Percentiles rank a stretch among this genome's conserved stretches.
These are phyloP conservation scores for Vaccinium vitisidaea DNA, from an alignment of 148 eudicot species.

Conservation along the genomic window DNA sequence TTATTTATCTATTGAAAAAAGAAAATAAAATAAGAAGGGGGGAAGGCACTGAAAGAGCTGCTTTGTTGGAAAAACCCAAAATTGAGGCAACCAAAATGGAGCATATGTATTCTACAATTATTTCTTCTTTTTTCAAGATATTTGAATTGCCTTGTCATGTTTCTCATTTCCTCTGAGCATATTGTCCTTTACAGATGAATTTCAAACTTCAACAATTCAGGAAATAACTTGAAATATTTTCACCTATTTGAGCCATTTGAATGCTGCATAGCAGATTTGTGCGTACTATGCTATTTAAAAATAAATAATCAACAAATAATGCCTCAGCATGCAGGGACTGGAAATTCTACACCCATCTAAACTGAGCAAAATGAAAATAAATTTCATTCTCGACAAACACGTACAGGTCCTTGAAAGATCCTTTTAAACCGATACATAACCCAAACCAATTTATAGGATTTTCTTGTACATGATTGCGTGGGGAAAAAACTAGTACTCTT, in stretches of 20 bases:
- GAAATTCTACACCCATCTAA: background rate
- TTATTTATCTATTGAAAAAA: background rate
- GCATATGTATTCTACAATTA: background rate
- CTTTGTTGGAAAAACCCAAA: background rate
- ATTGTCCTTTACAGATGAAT: background rate
- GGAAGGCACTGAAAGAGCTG: background rate
- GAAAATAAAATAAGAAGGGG: background rate
- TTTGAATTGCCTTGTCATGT: conserved; percentile 7
- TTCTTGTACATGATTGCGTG: background rate
- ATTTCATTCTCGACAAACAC: background rate
- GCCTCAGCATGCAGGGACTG: background rate
- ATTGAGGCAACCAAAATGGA: background rate
- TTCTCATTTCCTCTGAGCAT: background rate
- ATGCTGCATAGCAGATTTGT: background rate
- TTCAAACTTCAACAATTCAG: background rate
- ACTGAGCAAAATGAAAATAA: background rate
- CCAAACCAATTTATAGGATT: background rate
- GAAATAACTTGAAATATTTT: background rate
- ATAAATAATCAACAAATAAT: background rate
- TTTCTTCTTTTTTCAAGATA: background rate
- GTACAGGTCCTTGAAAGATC: background rate
- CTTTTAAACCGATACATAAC: background rate
- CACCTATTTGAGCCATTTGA: background rate
- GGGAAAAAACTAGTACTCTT: too few species aligned
- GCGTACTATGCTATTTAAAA: background rate